Conservation (phyloP, 352 stramenopile genomes). For the Phytophthora pistaciae region DNA sequence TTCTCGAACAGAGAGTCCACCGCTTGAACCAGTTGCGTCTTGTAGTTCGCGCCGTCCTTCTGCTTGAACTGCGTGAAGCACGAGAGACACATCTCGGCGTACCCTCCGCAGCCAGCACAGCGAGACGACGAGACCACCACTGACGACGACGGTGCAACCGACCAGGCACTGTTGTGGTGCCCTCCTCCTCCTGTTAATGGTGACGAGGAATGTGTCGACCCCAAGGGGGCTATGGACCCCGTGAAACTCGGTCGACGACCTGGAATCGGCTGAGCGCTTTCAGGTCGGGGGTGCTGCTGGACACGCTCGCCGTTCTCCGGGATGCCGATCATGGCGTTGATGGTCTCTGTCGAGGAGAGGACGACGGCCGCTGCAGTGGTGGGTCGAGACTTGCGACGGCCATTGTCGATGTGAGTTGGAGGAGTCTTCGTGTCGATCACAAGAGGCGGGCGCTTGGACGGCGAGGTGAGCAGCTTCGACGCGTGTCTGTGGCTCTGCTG, state of each 20-base stretch:
- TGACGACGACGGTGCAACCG: background rate
- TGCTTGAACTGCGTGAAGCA: conserved; percentile 77
- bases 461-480: conserved; percentile 11
- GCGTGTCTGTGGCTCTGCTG: conserved; percentile 32
- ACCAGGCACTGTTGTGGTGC: conserved; percentile 12
- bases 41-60: conserved; percentile 70
- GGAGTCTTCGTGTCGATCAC: conserved; percentile 7
- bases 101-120: conserved; percentile 67
- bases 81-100: conserved; percentile 74
- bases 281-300: conserved; percentile 19
- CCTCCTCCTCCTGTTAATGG: background rate
- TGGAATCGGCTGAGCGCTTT: conserved; percentile 23
- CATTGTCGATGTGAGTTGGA: conserved; percentile 1
- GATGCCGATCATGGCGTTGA: conserved; percentile 46
- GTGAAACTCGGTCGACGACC: background rate
- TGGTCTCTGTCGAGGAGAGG: conserved; percentile 38
- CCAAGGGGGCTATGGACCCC: conserved; percentile 26
- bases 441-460: conserved; percentile 1
- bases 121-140: conserved; percentile 35
- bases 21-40: conserved; percentile 64
- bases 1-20: conserved; percentile 75
- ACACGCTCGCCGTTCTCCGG: conserved; percentile 15
- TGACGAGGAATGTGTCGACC: conserved; percentile 1
- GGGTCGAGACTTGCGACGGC: conserved; percentile 37
- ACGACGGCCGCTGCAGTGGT: conserved; percentile 36